phyloP scores from a whole-genome alignment of 2,329 filamentous ascomycete species.

The Bipolaris sorokiniana region DNA sequence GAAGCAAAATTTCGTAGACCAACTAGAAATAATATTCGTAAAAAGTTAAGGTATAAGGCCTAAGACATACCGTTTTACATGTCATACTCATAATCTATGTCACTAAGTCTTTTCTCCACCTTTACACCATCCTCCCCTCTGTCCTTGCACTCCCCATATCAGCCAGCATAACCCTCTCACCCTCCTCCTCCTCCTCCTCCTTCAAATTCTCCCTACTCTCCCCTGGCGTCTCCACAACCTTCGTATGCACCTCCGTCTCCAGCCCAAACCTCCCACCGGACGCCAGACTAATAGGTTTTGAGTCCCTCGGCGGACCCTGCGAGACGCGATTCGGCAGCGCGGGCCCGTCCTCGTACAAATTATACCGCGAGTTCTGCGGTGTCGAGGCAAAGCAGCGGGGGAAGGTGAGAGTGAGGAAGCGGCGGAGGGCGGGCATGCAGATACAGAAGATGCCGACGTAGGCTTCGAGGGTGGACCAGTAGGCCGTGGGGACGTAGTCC shows the following conservation, averaged over 20 bases:
- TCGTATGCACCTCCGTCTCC: neutral
- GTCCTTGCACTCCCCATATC: neutral
- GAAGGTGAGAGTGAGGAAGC: constrained; percentile 36
- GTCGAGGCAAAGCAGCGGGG: constrained; percentile 32
- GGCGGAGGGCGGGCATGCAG: constrained; percentile 26
- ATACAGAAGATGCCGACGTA: constrained; percentile 26
- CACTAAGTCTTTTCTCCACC: neutral
- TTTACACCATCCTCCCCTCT: neutral
- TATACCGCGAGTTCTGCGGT: constrained; percentile 3
- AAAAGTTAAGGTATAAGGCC: no score
- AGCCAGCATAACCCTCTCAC: constrained; percentile 1
- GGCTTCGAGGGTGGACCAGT: constrained; percentile 26
- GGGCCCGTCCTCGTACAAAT: neutral
- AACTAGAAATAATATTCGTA: no score
- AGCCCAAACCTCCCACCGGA: neutral
- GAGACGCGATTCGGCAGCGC: neutral
- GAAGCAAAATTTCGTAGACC: no score
- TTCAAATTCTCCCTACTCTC: neutral
- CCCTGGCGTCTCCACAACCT: neutral
- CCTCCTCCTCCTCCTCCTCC: constrained; percentile 1
- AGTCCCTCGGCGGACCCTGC: neutral
- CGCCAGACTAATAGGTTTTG: neutral
- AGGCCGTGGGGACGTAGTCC: constrained; percentile 32
- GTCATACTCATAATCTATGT: no score
- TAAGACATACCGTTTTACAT: no score